A percentile compares a stretch with the other conserved stretches of the same genome.
Evolutionary conservation across 2,329 filamentous ascomycete genomes (phyloP).

Genomic region (Alternaria sp.): DNA sequence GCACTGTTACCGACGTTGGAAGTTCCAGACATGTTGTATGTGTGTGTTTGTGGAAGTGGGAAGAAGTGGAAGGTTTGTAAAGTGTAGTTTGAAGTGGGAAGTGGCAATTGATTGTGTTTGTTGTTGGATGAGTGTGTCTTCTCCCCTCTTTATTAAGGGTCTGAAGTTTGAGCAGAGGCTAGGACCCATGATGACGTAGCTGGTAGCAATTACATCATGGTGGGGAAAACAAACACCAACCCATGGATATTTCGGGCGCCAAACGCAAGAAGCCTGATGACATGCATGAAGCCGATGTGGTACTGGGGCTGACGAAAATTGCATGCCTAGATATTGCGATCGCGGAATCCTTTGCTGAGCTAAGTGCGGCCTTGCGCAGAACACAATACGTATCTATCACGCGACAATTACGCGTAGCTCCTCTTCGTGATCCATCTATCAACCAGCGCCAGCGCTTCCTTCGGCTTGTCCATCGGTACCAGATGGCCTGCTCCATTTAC

Average conservation of each 20-base stretch:
- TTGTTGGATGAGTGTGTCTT: slow-evolving; percentile 1
- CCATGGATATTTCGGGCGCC: slow-evolving; percentile 20
- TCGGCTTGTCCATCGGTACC: slow-evolving; percentile 46
- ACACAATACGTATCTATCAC: not conserved
- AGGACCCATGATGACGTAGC: slow-evolving; percentile 29
- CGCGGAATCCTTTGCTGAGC: not conserved
- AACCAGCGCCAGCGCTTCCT: slow-evolving; percentile 39
- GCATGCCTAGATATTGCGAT: slow-evolving; percentile 1
- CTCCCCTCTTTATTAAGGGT: slow-evolving; percentile 16
- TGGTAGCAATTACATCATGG: slow-evolving; percentile 30
- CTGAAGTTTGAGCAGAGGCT: slow-evolving; percentile 13
- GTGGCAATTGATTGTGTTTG: not conserved
- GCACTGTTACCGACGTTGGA: slow-evolving; percentile 71
- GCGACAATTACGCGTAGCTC: slow-evolving; percentile 33
- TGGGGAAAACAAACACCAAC: slow-evolving; percentile 24
- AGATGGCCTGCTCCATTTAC: slow-evolving; percentile 53
- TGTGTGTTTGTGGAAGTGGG: not conserved
- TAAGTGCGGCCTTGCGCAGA: not conserved
- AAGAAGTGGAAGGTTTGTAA: not conserved
- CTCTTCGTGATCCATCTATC: slow-evolving; percentile 37
- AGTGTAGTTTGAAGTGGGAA: not conserved
- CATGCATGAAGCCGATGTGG: slow-evolving; percentile 10
- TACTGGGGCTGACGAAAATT: slow-evolving; percentile 4
- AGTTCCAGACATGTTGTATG: slow-evolving; percentile 56
- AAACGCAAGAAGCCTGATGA: slow-evolving; percentile 17